Evolutionary conservation across 2,329 filamentous ascomycete species (phyloP), one percentile per base, ranked within the genome.

Genomic region (Aspergillus costaricaensis): DNA sequence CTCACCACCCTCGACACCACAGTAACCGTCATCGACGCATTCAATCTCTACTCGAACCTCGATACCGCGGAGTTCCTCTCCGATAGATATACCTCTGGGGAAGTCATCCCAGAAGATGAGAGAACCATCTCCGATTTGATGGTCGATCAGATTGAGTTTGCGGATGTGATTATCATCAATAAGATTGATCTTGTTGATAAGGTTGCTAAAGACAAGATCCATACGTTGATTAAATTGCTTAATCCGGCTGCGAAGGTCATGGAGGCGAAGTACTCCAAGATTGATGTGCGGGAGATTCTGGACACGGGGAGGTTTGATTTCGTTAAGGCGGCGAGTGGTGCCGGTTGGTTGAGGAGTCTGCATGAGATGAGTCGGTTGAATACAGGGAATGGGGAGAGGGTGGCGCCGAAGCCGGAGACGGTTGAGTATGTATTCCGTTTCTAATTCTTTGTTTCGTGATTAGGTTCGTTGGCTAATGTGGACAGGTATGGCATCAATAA

Each of bases 61-160:
- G 85, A 89, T 66, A 91, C 89, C 0, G 81, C 82, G 1, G 87
- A 91, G 59, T 82, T 91, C 14, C 75, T 91, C 0, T 88, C 87
- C 0, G 83, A 86, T 21, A 82, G 89, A 2, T 86, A 84, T 58
- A 80, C 81, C 1, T 73, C 80, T 12, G 81, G 87, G 5, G 86
- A 88, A 27, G 85, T 88, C 1, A 79, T 84, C 5, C 72, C 85
- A 0, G 89, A 91, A 65, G 89, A 92, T 61, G 88, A 92, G 65
- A 79, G 89, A 0, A 91, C 88, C 0, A 88, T 92, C 2, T 90
- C 88, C 0, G 88, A 91, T 65, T 80, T 92, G 0, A 89, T 91
- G 82, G 88, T 90, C 0, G 89, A 91, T 66, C 89, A 91, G 68
- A 89, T 91, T 61, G 89, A 92, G 73, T 92, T 92, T 66, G 88